These are phyloP conservation scores for Samsoniella hepiali DNA, from an alignment of 2,329 filamentous ascomycete species.

Conservation along the genomic window DNA sequence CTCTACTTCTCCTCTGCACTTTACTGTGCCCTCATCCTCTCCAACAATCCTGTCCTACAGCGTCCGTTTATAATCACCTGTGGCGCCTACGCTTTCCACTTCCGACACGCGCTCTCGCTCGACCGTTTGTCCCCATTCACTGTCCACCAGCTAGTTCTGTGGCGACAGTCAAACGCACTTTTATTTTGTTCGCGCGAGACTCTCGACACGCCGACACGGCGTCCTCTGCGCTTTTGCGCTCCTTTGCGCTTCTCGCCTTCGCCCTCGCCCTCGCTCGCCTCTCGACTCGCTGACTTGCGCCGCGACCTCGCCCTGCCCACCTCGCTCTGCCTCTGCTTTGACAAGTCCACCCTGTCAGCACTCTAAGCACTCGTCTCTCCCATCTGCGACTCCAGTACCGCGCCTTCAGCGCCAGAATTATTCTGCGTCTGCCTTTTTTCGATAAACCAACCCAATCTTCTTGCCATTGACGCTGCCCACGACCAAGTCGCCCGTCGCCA, in stretches of 20 bases:
- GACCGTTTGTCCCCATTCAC: neutral
- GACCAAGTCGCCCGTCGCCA: neutral
- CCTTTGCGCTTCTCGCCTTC: conserved; percentile 11
- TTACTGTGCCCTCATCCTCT: neutral
- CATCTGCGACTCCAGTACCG: neutral
- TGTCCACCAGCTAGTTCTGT: conserved; percentile 19
- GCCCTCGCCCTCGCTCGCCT: neutral
- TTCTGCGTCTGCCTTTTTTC: neutral
- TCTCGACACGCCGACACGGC: conserved; percentile 22
- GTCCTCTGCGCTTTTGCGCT: conserved; percentile 24
- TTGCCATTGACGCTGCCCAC: neutral
- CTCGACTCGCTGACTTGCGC: conserved; percentile 9
- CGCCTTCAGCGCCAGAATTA: neutral
- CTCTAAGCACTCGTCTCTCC: no score
- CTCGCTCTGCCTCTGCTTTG: neutral
- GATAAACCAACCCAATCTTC: neutral
- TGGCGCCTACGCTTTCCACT: neutral
- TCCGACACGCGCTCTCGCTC: conserved; percentile 1
- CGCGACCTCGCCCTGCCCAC: neutral
- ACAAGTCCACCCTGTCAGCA: neutral
- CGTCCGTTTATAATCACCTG: neutral
- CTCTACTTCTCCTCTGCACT: neutral
- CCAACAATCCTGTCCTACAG: neutral
- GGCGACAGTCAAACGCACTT: conserved; percentile 22
- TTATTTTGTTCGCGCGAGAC: conserved; percentile 25